Evolutionary conservation across 768 basidiomycete species (phyloP), one percentile per base, ranked within the genome.

Genomic region (Tephrocybe sp.): DNA sequence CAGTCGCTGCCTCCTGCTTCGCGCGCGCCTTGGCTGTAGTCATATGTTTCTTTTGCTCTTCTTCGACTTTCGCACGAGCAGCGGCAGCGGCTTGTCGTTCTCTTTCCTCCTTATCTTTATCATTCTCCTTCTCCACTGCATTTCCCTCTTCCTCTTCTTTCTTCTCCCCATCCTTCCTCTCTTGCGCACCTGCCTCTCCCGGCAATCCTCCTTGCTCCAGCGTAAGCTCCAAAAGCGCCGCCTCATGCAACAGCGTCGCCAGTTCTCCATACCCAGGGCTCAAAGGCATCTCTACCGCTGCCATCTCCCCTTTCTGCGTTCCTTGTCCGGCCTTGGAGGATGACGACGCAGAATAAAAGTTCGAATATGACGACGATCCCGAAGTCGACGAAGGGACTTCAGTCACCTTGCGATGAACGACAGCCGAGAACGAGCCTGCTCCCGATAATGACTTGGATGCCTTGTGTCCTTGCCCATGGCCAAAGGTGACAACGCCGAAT

Each of bases 181-280:
- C 7, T 2, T 56, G 49, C 17, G 14, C 31, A 16, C 26, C 39
- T 43, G 57, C 19, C 44, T 31, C 32, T 56, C 64, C 64, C 1
- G 75, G 74, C 12, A 78, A 61, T 43, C 76, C 75, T 4, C 82
- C 82, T 23, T 70, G 69, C 38, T 72, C 72, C 35, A 87, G 67
- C 49, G 72, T 72, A 60, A 73, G 62, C 67, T 86, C 84, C 41
- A 87, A 62, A 47, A 79, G 58, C 26, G 83, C 79, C 6, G 85
- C 80, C 45, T 84, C 79, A 39, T 79, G 76, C 22, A 86, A 60
- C 41, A 87, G 65, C 30, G 70, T 63, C 4, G 78, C 72, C 49
- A 87, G 60, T 40, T 87, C 85, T 2, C 75, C 76, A 30, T 56
- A 66, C 6, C 74, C 78, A 30, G 80, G 79, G 59, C 72, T 83